Evolutionary conservation across 2,329 filamentous ascomycete species (phyloP).

Genomic region (Xylaria sp.): DNA sequence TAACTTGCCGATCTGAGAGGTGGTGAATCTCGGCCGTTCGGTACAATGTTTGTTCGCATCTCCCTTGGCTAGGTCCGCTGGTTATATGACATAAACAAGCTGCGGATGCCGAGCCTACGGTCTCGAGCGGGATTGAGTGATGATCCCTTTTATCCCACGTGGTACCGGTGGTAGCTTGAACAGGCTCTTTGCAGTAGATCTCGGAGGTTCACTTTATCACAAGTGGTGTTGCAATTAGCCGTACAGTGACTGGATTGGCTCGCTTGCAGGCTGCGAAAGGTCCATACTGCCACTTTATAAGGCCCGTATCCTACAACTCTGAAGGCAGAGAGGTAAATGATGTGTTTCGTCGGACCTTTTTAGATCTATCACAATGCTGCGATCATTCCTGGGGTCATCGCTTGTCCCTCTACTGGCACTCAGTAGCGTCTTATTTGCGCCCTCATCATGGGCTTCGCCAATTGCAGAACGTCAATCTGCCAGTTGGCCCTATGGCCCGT

Average conservation of each 20-base stretch:
- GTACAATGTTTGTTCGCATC: conserved; percentile 28
- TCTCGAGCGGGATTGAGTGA: conserved; percentile 11
- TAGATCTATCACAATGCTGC: conserved; percentile 27
- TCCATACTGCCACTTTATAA: background rate
- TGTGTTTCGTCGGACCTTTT: background rate
- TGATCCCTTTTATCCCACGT: conserved; percentile 20
- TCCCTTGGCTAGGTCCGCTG: background rate
- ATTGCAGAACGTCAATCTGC: conserved; percentile 25
- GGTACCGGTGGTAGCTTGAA: background rate
- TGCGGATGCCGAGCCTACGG: background rate
- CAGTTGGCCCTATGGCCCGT: conserved; percentile 41
- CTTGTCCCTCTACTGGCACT: conserved; percentile 36
- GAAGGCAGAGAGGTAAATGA: background rate
- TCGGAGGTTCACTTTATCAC: conserved; percentile 23
- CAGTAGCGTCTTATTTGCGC: conserved; percentile 29
- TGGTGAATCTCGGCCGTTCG: conserved; percentile 35
- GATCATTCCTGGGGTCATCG: conserved; percentile 23
- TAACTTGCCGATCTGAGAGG: conserved; percentile 24
- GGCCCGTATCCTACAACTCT: background rate
- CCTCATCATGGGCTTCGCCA: conserved; percentile 31
- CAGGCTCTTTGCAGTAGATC: background rate
- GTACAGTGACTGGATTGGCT: conserved; percentile 22
- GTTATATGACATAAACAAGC: background rate
- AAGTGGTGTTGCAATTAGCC: conserved; percentile 3
- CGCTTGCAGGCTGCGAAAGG: conserved; percentile 20